Conservation (phyloP, 345 rosid genomes). For the Gossypium raimondii region DNA sequence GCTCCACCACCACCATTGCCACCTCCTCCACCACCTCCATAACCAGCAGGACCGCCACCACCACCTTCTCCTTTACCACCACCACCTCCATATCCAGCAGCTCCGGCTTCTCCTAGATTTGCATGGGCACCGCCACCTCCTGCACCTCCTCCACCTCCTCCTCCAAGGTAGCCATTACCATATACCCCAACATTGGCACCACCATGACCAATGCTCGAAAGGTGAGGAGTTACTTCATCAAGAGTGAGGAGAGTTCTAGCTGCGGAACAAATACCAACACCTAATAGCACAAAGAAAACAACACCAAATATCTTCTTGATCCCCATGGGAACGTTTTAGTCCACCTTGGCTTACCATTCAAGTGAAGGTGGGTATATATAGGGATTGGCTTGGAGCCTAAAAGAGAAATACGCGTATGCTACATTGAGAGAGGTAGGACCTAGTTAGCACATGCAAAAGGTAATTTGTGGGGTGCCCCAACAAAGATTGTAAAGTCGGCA, state of each 20-base stretch:
- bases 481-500: neutral
- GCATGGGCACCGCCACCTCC: constrained; percentile 16
- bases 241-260: constrained; percentile 33
- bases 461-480: neutral
- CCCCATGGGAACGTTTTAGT: constrained; percentile 26
- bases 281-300: constrained; percentile 30
- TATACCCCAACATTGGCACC: neutral
- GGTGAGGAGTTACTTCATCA: constrained; percentile 24
- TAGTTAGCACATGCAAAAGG: constrained; percentile 28
- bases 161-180: constrained; percentile 9
- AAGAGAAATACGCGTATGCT: constrained; percentile 5
- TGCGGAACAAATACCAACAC: constrained; percentile 38
- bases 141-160: constrained; percentile 10
- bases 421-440: neutral
- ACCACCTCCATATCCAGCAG: constrained; percentile 25
- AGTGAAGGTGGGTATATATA: constrained; percentile 30
- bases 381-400: constrained; percentile 17
- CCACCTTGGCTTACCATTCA: constrained; percentile 10
- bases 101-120: constrained; percentile 21
- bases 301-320: constrained; percentile 13
- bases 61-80: constrained; percentile 12
- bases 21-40: constrained; percentile 18
- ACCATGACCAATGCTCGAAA: constrained; percentile 5
- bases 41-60: neutral
- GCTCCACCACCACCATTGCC: constrained; percentile 23